Base-by-base conservation (phyloP, 2,329 filamentous ascomycete genomes). In the Ceratocystiopsis sp. region DNA sequence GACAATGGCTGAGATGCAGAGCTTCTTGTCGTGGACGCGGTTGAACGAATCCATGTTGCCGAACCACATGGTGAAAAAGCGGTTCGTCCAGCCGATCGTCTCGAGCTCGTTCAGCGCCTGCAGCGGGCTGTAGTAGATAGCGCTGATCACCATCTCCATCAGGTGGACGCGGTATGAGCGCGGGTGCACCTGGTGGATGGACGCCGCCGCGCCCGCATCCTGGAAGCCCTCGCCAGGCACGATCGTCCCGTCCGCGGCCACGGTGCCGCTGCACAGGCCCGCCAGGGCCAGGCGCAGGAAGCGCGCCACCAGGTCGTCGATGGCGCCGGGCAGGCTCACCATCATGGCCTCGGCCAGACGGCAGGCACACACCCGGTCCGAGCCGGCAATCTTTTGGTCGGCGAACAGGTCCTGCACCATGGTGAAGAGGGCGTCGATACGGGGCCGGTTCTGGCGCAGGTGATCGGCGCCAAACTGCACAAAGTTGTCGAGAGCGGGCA, bases 71-170 rank as follows among this genome's bases (percentile, higher is more conserved):
- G 84, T 94, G 68, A 98, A 98, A 66, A 98, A 98, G 58, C 93
- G 93, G 64, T 96, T 96, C 8, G 91, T 96, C 89, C 87, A 95
- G 47, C 77, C 80, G 55, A 93, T 89, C 42, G 71, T 65, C 64
- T 98, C 91, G n/a, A 98, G 72, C 35, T 94, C 77, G 48, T 86
- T 80, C 18, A 98, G 72, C 19, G 86, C 74, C 46, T 95, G 69
- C 38, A 80, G 64, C 2, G 91, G 87, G 65, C 94, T 95, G 69
- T 98, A 98, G 69, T 96, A 93, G 54, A 96, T 86, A 44, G 84
- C 78, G 62, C 96, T 96, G 68, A 98, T 94, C 46, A 98, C 78
- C 78, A 98, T 93, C 65, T 98, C 91, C 83, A 98, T 93, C 38
- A 98, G 66, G 59, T 98, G 89, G 43, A 96, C 87, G 54, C 84